These are phyloP conservation scores for Silene conica DNA, from an alignment of 148 eudicot genomes.

Conservation along the genomic window DNA sequence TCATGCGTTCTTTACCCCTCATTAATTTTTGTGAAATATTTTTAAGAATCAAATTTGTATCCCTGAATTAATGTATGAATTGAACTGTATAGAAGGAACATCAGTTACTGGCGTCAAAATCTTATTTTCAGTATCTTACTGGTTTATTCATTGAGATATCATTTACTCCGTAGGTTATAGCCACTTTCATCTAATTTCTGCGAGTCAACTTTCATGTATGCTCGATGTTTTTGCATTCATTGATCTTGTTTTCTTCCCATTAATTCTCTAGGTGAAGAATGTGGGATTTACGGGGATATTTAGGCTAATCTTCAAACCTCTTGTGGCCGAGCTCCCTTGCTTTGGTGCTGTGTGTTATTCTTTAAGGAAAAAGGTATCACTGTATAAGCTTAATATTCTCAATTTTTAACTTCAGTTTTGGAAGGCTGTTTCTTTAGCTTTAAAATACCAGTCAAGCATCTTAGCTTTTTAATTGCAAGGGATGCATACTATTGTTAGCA, in stretches of 20 bases:
- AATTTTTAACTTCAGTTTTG: not conserved
- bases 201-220: not conserved
- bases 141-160: not conserved
- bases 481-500: not conserved
- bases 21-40: not conserved
- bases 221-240: not conserved
- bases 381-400: conserved; percentile 30
- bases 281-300: conserved; percentile 81
- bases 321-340: conserved; percentile 74
- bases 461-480: not conserved
- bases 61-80: not conserved
- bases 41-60: no score
- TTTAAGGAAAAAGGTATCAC: conserved; percentile 64
- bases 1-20: not conserved
- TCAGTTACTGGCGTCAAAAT: not conserved
- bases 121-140: not conserved
- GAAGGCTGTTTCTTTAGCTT: not conserved
- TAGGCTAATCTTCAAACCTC: conserved; percentile 76
- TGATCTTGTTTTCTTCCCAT: conserved; percentile 10
- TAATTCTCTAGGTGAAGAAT: conserved; percentile 57
- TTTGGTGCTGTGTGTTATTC: conserved; percentile 78
- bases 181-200: no score
- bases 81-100: not conserved
- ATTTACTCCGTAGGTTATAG: no score
- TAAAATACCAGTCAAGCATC: not conserved